Conservation (phyloP, 2,329 filamentous ascomycete species). For the Claviceps africana region DNA sequence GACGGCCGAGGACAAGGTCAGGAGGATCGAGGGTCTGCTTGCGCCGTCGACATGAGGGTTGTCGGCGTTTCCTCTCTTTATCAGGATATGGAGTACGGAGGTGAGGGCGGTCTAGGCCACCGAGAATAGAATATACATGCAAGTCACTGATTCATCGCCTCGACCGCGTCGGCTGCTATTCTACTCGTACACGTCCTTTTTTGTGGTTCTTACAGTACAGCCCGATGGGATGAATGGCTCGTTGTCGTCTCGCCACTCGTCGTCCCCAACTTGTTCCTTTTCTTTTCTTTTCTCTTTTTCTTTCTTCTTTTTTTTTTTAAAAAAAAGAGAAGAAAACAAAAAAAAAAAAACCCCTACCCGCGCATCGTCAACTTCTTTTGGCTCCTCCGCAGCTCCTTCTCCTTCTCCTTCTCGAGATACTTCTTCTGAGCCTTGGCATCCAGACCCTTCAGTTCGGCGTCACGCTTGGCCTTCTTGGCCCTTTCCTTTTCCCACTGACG, state of each 20-base stretch:
- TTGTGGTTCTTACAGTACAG: not conserved
- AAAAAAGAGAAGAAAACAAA: not conserved
- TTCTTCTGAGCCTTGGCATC: constrained; percentile 77
- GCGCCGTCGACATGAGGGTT: constrained; percentile 10
- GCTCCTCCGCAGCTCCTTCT: constrained; percentile 50
- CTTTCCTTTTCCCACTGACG: constrained; percentile 56
- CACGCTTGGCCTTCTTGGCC: constrained; percentile 78
- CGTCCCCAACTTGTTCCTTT: too few species aligned
- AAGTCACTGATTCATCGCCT: too few species aligned
- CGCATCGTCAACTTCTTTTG: constrained; percentile 42
- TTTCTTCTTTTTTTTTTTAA: not conserved
- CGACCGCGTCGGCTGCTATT: too few species aligned
- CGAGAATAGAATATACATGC: too few species aligned
- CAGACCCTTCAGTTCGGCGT: constrained; percentile 62
- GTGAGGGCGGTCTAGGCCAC: too few species aligned
- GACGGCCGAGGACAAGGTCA: constrained; percentile 67
- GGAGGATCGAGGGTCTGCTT: constrained; percentile 39
- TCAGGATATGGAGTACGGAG: too few species aligned
- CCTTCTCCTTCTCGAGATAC: constrained; percentile 66
- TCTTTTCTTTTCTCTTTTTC: too few species aligned
- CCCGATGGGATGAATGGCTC: too few species aligned
- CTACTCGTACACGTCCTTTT: not conserved
- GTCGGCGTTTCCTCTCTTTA: not conserved
- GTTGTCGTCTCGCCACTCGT: too few species aligned
- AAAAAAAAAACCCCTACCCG: constrained; percentile 20